These are phyloP conservation scores for Atalantia buxifolia DNA, from an alignment of 345 rosid genomes.

Conservation along the genomic window DNA sequence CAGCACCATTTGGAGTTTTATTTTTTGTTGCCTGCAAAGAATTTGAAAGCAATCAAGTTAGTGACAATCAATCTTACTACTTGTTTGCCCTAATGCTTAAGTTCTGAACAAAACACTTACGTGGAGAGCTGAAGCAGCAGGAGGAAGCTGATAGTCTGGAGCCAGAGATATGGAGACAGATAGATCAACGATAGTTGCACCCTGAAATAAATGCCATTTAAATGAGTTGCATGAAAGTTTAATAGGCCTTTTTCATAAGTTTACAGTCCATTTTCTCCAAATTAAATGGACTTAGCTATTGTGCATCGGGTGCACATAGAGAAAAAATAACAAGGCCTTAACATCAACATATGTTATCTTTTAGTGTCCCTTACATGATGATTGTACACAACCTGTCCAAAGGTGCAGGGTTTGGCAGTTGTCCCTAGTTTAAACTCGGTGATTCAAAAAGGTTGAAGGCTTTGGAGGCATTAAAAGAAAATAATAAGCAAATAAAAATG, in stretches of 20 bases:
- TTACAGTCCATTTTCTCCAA: not conserved
- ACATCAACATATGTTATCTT: not conserved
- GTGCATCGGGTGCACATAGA: not conserved
- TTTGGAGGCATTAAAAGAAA: not conserved
- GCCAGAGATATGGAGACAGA: constrained; percentile 61
- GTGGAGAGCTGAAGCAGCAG: constrained; percentile 53
- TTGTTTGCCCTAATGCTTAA: not conserved
- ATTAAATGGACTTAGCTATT: not conserved
- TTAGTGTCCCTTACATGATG: not conserved
- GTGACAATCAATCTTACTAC: not conserved
- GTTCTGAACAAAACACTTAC: constrained; percentile 38
- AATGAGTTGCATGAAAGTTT: not conserved
- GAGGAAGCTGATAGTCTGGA: constrained; percentile 80
- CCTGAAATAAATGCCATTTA: constrained; percentile 43
- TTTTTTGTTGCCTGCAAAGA: constrained; percentile 44
- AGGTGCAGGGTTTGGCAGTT: not conserved
- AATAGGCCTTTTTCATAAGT: not conserved
- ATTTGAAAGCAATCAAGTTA: constrained; percentile 7
- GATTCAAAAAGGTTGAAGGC: not conserved
- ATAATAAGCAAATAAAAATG: not conserved
- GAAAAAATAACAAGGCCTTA: not conserved
- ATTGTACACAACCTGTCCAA: not conserved
- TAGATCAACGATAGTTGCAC: constrained; percentile 89
- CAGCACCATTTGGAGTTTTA: constrained; percentile 52
- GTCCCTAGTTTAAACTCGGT: not conserved